phyloP scores from a whole-genome alignment of 192 early-diverging fungal genomes.

The Gaertneriomyces sp. region DNA sequence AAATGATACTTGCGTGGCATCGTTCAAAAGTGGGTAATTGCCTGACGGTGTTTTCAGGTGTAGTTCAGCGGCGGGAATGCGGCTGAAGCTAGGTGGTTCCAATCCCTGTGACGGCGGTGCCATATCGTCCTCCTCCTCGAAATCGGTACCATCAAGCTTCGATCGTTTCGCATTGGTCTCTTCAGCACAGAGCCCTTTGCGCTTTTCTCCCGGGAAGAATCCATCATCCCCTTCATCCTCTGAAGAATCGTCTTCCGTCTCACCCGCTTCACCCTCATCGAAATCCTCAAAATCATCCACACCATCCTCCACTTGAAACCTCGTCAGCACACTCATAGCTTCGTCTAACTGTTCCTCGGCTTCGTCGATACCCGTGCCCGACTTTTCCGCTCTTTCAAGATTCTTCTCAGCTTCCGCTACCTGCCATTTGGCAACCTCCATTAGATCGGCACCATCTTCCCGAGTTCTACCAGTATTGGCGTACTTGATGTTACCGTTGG shows the following conservation, averaged over 20 bases:
- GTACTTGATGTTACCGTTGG: slow-evolving; percentile 39
- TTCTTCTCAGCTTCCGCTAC: slow-evolving; percentile 20
- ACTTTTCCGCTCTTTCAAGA: slow-evolving; percentile 12
- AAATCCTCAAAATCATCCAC: slow-evolving; percentile 16
- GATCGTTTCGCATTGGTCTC: background rate
- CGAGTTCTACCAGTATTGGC: slow-evolving; percentile 11
- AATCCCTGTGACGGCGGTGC: slow-evolving; percentile 2
- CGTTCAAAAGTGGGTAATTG: slow-evolving; percentile 23
- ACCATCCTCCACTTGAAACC: slow-evolving; percentile 11
- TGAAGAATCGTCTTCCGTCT: slow-evolving; percentile 17
- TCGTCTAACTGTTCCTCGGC: slow-evolving; percentile 28
- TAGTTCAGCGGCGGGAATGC: slow-evolving; percentile 17
- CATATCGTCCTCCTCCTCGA: slow-evolving; percentile 17
- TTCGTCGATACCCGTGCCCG: background rate
- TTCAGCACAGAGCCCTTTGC: background rate
- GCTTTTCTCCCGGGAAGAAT: background rate
- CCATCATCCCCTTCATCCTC: slow-evolving; percentile 30
- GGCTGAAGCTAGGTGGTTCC: slow-evolving; percentile 36
- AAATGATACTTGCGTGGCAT: slow-evolving; percentile 14
- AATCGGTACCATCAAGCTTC: background rate
- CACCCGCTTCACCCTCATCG: slow-evolving; percentile 8
- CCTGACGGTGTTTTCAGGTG: background rate
- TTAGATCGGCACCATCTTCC: slow-evolving; percentile 35
- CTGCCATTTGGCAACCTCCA: slow-evolving; percentile 37
- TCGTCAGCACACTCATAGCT: slow-evolving; percentile 19